Percentiles rank a stretch among this genome's conserved stretches.
Evolutionary conservation across 495 filamentous ascomycete species (phyloP).

Genomic region (Schizothecium vesticola): DNA sequence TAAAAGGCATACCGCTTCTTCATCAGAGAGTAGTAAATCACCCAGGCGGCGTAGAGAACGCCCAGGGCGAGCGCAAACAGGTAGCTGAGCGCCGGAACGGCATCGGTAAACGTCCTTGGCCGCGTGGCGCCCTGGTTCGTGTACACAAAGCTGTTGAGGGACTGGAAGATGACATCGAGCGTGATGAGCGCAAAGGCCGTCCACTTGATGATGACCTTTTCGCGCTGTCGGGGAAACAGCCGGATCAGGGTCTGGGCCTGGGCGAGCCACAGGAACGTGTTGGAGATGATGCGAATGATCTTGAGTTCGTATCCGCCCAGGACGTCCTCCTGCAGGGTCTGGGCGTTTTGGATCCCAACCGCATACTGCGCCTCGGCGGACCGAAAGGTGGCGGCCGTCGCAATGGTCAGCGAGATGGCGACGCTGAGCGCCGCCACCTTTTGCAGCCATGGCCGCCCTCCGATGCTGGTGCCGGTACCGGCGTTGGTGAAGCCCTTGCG

Average conservation of each 20-base stretch:
- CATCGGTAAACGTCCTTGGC: slow-evolving; percentile 73
- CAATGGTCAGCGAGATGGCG: slow-evolving; percentile 87
- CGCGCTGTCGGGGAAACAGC: slow-evolving; percentile 90
- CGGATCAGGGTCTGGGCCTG: slow-evolving; percentile 95
- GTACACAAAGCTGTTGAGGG: slow-evolving; percentile 78
- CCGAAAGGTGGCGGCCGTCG: slow-evolving; percentile 80
- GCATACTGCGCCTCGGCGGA: slow-evolving; percentile 77
- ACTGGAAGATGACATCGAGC: slow-evolving; percentile 81
- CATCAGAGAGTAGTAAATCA: slow-evolving; percentile 88
- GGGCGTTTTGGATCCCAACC: slow-evolving; percentile 63
- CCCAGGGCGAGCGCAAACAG: slow-evolving; percentile 87
- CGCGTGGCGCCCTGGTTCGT: slow-evolving; percentile 47
- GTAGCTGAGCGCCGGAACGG: slow-evolving; percentile 89
- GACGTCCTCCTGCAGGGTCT: slow-evolving; percentile 64
- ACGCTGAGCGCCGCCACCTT: slow-evolving; percentile 89
- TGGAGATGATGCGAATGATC: slow-evolving; percentile 83
- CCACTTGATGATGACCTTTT: slow-evolving; percentile 99
- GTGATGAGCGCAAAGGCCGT: slow-evolving; percentile 88
- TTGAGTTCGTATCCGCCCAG: slow-evolving; percentile 78
- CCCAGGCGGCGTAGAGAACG: slow-evolving; percentile 88
- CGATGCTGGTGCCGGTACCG: slow-evolving; percentile 75
- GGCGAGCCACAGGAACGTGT: slow-evolving; percentile 93
- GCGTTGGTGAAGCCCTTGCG: slow-evolving; percentile 81
- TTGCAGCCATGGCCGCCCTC: slow-evolving; percentile 90
- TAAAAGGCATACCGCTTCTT: slow-evolving; percentile 93